Evolutionary conservation across 1,139 yeast genomes (phyloP).

Genomic region (Kodamaea suecica): DNA sequence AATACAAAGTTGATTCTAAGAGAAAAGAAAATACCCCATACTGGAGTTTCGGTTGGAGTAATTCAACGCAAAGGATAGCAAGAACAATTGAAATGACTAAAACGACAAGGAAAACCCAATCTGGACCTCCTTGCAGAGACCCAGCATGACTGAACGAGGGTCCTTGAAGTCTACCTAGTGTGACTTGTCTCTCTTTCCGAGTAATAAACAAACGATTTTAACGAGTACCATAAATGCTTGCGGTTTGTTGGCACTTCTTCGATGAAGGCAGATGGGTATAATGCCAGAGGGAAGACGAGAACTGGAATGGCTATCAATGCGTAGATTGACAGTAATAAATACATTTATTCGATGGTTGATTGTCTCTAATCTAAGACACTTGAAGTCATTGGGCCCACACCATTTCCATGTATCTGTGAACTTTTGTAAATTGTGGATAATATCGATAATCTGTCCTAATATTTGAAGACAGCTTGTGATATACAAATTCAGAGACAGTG

Average conservation of each 20-base stretch:
- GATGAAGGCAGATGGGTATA: slow-evolving; percentile 17
- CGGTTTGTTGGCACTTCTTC: slow-evolving; percentile 12
- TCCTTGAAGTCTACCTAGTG: slow-evolving; percentile 16
- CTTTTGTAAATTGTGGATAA: no score
- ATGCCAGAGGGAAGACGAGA: no score
- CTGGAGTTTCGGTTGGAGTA: slow-evolving; percentile 21
- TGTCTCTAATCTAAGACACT: no score
- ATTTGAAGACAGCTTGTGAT: no score
- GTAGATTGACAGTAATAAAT: no score
- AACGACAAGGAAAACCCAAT: slow-evolving; percentile 14
- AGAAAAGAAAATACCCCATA: slow-evolving; percentile 23
- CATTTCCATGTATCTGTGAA: no score
- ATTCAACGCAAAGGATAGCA: slow-evolving; percentile 17
- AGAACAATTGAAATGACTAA: slow-evolving; percentile 15
- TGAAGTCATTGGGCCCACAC: no score
- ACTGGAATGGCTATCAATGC: no score
- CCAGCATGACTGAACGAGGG: slow-evolving; percentile 17
- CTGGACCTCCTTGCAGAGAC: slow-evolving; percentile 19
- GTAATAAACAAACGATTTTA: slow-evolving; percentile 6
- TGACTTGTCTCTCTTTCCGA: slow-evolving; percentile 9
- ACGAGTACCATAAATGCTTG: slow-evolving; percentile 10
- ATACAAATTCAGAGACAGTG: no score
- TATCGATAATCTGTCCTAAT: no score
- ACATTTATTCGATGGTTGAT: no score
- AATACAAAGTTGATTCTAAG: slow-evolving; percentile 20